Percentiles rank a stretch among this genome's conserved stretches.
Evolutionary conservation across 2,329 filamentous ascomycete genomes (phyloP).

Genomic region (Fusarium avenaceum): DNA sequence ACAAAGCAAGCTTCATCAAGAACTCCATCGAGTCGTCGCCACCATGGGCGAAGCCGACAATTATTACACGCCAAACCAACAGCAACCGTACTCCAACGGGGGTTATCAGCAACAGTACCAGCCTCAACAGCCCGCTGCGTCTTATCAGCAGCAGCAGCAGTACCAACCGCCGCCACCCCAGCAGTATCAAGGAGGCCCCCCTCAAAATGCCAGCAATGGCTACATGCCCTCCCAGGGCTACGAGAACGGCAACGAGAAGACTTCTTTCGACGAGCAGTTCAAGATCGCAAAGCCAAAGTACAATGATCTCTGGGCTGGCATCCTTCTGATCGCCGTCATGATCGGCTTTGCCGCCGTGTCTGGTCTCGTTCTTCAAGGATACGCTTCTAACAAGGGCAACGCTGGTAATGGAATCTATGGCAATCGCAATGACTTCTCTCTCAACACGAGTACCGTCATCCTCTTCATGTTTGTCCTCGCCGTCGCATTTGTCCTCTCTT

Average conservation of each 20-base stretch:
- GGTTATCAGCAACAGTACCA: conserved; percentile 48
- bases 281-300: conserved; percentile 86
- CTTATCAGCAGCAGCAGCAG: conserved; percentile 29
- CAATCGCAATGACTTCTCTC: conserved; percentile 71
- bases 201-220: conserved; percentile 43
- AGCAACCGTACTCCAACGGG: conserved; percentile 42
- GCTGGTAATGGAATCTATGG: conserved; percentile 82
- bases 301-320: conserved; percentile 90
- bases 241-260: conserved; percentile 59
- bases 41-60: conserved; percentile 55
- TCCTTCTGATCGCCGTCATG: conserved; percentile 80
- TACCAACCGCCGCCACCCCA: conserved; percentile 47
- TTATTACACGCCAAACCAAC: conserved; percentile 50
- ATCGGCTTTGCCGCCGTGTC: conserved; percentile 82
- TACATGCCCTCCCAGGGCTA: conserved; percentile 56
- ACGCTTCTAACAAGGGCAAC: conserved; percentile 72
- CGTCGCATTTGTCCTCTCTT: conserved; percentile 81
- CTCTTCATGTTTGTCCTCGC: conserved; percentile 84
- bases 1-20: background rate
- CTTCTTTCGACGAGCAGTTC: conserved; percentile 83
- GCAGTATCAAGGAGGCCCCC: conserved; percentile 49
- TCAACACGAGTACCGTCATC: conserved; percentile 87
- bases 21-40: conserved; percentile 20
- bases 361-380: conserved; percentile 80
- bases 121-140: conserved; percentile 40